Base-by-base conservation (phyloP, 306 rosid species). In the Rosa chinensis region DNA sequence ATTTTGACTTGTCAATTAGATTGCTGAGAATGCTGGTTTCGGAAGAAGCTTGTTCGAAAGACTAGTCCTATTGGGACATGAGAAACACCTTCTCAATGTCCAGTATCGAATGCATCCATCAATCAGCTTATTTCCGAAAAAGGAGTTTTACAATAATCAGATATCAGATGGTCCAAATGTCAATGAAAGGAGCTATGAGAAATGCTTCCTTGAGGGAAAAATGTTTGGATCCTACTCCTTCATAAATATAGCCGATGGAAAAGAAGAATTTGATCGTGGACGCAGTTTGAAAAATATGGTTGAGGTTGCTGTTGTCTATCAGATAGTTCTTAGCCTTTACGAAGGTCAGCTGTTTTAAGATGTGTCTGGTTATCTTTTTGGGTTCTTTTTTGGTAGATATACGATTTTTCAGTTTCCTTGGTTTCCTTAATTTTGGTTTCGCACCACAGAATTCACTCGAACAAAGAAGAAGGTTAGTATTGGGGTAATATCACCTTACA, bases 401-500 rank as follows among this genome's bases (percentile, higher is more conserved):
- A 56, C 1, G 3, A 56, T 8, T n/a, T 4, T 59, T 23, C 37
- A 59, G 12, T 2, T 21, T 3, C 2, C 32, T 10, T 59, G n/a
- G 49, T 45, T 48, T 39, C 32, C 32, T 5, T 18, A 35, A 5
- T 39, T 44, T 35, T 13, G 8, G 3, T 48, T 69, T 39, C 52
- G 56, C 35, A 66, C 10, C 6, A 20, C 76, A 89, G 93, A 83
- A 40, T 83, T 42, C 66, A 21, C 21, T n/a, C 58, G 37, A 25
- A 86, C 79, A 32, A 84, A 56, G 49, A 87, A 75, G 80, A 87
- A 81, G 83, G 81, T 86, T 12, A 87, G 87, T 79, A 75, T 91
- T 66, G 96, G 96, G 72, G 77, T 91, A 14, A 87, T 91, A 84
- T 89, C 96, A 62, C 89, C 93, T 5, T 89, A 91, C 47, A 79